These are phyloP conservation scores for Diphasiastrum complanatum DNA, from an alignment of 83 land plant species.

Conservation along the genomic window DNA sequence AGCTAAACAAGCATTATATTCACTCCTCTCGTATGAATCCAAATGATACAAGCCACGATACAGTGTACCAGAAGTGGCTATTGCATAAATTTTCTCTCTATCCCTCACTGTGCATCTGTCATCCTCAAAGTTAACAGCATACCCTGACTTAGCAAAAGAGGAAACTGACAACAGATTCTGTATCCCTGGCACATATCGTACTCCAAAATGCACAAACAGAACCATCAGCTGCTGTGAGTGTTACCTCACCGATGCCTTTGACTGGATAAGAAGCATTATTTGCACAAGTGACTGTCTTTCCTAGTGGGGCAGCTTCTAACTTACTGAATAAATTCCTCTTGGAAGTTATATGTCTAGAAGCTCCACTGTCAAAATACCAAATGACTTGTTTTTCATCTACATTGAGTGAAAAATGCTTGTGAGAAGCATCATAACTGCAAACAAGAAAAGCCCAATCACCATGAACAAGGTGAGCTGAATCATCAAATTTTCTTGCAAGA, in stretches of 20 bases:
- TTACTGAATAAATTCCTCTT: neutral
- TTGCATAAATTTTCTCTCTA: too few relatives aligned
- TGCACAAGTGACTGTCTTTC: constrained; percentile 1
- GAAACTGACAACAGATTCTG: too few relatives aligned
- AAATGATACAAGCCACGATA: too few relatives aligned
- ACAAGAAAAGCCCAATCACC: constrained; percentile 3
- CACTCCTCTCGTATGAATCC: too few relatives aligned
- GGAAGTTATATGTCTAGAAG: neutral
- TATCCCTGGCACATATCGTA: too few relatives aligned
- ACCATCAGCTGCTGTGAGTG: neutral
- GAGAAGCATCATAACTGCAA: neutral
- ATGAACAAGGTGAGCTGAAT: neutral
- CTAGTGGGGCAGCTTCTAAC: neutral
- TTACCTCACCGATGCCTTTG: neutral
- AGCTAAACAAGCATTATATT: too few relatives aligned
- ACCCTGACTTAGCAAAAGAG: too few relatives aligned
- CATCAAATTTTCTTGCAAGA: neutral
- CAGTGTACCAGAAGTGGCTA: too few relatives aligned
- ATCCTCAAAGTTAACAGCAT: too few relatives aligned
- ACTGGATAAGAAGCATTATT: constrained; percentile 7
- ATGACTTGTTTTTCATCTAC: neutral
- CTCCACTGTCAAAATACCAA: constrained; percentile 9
- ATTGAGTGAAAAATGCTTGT: neutral
- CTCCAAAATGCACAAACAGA: too few relatives aligned
- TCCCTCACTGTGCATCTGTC: too few relatives aligned